Conservation (phyloP, 2,329 filamentous ascomycete species). For the Colletotrichum sp. region DNA sequence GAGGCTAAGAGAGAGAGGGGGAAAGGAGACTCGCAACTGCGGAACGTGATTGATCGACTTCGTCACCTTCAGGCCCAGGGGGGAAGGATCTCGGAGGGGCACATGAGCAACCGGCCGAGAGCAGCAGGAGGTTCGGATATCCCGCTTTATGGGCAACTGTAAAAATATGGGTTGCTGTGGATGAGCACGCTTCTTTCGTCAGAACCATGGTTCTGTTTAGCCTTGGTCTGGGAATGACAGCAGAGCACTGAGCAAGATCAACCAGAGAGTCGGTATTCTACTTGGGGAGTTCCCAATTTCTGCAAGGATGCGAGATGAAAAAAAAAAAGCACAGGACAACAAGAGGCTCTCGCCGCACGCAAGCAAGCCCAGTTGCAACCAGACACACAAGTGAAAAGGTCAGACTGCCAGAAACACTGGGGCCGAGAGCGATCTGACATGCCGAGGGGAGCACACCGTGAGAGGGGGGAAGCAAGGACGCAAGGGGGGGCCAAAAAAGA, state of each 20-base stretch:
- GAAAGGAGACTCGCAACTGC: neutral
- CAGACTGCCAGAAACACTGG: slow-evolving; percentile 4
- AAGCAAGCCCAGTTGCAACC: neutral
- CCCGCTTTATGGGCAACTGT: neutral
- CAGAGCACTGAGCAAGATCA: neutral
- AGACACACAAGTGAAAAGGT: neutral
- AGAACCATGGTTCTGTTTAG: neutral
- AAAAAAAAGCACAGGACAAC: slow-evolving; percentile 7
- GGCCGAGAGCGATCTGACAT: slow-evolving; percentile 2
- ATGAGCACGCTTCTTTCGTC: neutral
- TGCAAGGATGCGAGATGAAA: slow-evolving; percentile 11
- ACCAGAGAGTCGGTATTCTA: neutral
- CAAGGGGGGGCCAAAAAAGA: too few species aligned
- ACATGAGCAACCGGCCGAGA: neutral
- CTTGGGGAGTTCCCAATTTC: neutral
- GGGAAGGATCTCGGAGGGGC: neutral
- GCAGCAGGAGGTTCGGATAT: neutral
- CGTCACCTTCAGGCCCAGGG: neutral
- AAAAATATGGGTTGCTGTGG: neutral
- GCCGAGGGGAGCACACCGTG: neutral
- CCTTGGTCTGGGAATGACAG: neutral
- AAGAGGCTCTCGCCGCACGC: slow-evolving; percentile 1
- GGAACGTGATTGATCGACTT: neutral
- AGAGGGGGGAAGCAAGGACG: neutral
- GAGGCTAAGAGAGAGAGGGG: neutral